These are phyloP conservation scores for Eutrema salsugineum DNA, from an alignment of 441 rosid genomes.

Conservation along the genomic window DNA sequence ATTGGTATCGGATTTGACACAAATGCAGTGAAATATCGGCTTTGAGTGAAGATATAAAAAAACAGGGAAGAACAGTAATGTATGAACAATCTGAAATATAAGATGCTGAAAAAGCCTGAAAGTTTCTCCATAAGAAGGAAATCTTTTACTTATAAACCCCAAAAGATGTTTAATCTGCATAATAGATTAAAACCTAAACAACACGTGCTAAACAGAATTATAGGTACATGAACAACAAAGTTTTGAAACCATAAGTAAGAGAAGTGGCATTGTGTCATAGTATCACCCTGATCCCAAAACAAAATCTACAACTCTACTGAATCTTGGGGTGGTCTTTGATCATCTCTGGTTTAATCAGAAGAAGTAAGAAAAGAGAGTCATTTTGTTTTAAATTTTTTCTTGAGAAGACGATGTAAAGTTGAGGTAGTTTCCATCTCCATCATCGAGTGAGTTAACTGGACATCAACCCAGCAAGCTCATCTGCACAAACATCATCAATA, in stretches of 20 bases:
- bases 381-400: background rate
- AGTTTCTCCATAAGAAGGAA: background rate
- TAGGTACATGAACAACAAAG: constrained; percentile 19
- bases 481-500: constrained; percentile 14
- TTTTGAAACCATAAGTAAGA: background rate
- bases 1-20: too few relatives aligned
- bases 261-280: constrained; percentile 8
- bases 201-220: constrained; percentile 10
- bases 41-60: too few relatives aligned
- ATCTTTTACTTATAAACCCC: too few relatives aligned
- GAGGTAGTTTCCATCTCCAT: constrained; percentile 18
- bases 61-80: too few relatives aligned
- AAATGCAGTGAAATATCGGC: too few relatives aligned
- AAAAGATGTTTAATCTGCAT: background rate
- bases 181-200: constrained; percentile 15
- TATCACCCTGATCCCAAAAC: background rate
- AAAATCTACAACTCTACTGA: constrained; percentile 22
- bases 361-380: constrained; percentile 9
- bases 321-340: constrained; percentile 17
- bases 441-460: constrained; percentile 24
- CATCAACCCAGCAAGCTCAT: constrained; percentile 19
- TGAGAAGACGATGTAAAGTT: background rate
- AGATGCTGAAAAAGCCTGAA: background rate
- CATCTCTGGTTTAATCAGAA: background rate
- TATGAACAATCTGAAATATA: background rate